Conservation (phyloP, 768 basidiomycete genomes). For the Tylopilus vinaceipallidus region DNA sequence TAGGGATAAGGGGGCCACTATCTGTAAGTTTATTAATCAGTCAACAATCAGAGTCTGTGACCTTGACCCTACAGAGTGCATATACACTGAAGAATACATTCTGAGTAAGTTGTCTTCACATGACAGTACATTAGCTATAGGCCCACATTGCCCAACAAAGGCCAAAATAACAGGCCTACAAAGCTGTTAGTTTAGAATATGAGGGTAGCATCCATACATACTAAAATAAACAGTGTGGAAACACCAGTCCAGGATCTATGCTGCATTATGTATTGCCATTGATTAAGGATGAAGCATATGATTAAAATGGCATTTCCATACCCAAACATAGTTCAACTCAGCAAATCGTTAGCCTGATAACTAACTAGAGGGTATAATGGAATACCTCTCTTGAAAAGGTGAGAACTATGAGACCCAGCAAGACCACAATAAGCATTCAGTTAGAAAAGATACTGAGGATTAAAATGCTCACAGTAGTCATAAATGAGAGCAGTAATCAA, state of each 20-base stretch:
- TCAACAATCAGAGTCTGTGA: too few relatives aligned
- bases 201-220: not conserved
- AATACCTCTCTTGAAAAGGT: constrained; percentile 17
- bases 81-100: not conserved
- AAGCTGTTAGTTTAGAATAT: too few relatives aligned
- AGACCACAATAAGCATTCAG: not conserved
- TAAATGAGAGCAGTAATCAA: constrained; percentile 7
- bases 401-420: constrained; percentile 4
- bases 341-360: not conserved
- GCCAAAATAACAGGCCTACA: not conserved
- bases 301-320: not conserved
- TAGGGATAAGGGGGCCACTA: too few relatives aligned
- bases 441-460: not conserved
- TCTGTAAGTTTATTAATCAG: too few relatives aligned
- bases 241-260: not conserved
- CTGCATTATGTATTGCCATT: not conserved
- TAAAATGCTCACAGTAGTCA: constrained; percentile 9
- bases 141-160: not conserved
- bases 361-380: too few relatives aligned
- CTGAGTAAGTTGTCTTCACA: not conserved
- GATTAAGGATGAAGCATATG: too few relatives aligned
- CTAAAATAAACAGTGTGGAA: not conserved
- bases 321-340: not conserved
- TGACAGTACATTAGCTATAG: not conserved
- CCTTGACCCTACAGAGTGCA: not conserved